Percentiles rank a stretch among this genome's conserved stretches.
Conservation (phyloP, 1,284 basidiomycete genomes). For the Leccinum pallidistipes region DNA sequence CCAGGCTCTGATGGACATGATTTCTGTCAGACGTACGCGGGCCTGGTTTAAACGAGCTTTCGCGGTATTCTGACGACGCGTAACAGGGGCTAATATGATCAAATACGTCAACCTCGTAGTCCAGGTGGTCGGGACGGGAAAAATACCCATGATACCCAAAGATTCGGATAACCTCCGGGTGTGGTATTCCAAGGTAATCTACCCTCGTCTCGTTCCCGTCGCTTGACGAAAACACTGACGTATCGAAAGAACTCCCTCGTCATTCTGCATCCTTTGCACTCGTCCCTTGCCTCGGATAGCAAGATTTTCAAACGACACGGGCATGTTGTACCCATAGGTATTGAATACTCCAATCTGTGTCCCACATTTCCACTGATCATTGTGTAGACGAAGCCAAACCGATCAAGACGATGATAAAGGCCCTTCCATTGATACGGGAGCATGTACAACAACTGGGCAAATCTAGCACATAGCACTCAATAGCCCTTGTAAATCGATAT, state of each 20-base stretch:
- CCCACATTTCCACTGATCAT: background rate
- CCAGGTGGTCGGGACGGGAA: slow-evolving; percentile 73
- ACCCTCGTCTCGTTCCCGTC: background rate
- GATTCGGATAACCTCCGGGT: slow-evolving; percentile 49
- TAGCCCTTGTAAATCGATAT: slow-evolving; percentile 1
- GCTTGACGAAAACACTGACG: slow-evolving; percentile 2
- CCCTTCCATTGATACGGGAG: slow-evolving; percentile 58
- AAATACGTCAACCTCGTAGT: slow-evolving; percentile 67
- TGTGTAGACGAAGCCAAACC: slow-evolving; percentile 57
- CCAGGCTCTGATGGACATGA: slow-evolving; percentile 69
- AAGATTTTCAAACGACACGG: slow-evolving; percentile 62
- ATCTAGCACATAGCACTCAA: slow-evolving; percentile 13
- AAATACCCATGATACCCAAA: slow-evolving; percentile 53
- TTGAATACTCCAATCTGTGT: background rate
- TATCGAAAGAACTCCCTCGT: slow-evolving; percentile 62
- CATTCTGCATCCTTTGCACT: slow-evolving; percentile 58
- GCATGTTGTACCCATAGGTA: slow-evolving; percentile 57
- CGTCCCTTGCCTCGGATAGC: slow-evolving; percentile 47
- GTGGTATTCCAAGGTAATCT: slow-evolving; percentile 65
- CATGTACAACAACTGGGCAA: slow-evolving; percentile 42
- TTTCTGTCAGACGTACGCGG: slow-evolving; percentile 65
- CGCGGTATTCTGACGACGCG: background rate
- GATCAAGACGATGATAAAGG: slow-evolving; percentile 58
- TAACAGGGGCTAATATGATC: slow-evolving; percentile 52
- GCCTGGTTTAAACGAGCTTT: slow-evolving; percentile 2